phyloP scores from a whole-genome alignment of 352 stramenopile species.

The Phytophthora multivora region DNA sequence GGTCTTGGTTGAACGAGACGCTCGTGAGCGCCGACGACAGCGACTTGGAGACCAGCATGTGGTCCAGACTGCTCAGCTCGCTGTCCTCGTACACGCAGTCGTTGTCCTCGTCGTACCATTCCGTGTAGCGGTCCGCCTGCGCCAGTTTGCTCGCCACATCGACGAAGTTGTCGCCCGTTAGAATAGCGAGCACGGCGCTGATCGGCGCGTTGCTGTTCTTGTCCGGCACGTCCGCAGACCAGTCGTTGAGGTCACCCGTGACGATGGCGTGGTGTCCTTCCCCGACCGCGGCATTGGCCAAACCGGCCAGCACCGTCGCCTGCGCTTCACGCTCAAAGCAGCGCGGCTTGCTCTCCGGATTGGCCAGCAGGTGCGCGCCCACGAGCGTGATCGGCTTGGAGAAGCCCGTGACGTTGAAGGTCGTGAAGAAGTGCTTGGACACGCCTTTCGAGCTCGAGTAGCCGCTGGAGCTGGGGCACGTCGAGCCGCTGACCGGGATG shows the following conservation, averaged over 20 bases:
- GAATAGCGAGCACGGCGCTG: slow-evolving; percentile 54
- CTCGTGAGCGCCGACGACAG: slow-evolving; percentile 42
- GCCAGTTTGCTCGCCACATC: slow-evolving; percentile 46
- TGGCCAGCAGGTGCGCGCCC: slow-evolving; percentile 65
- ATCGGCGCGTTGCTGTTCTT: slow-evolving; percentile 69
- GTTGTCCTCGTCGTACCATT: slow-evolving; percentile 70
- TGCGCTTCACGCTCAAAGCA: slow-evolving; percentile 71
- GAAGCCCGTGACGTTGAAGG: slow-evolving; percentile 66
- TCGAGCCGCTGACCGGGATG: slow-evolving; percentile 59
- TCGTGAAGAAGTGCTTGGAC: slow-evolving; percentile 77
- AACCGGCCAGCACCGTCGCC: slow-evolving; percentile 50
- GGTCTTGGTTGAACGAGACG: slow-evolving; percentile 55
- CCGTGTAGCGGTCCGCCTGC: slow-evolving; percentile 52
- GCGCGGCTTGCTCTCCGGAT: slow-evolving; percentile 56
- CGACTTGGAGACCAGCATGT: slow-evolving; percentile 66
- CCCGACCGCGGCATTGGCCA: slow-evolving; percentile 47
- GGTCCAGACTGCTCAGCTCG: slow-evolving; percentile 59
- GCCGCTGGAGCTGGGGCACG: slow-evolving; percentile 46
- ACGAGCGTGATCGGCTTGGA: slow-evolving; percentile 72
- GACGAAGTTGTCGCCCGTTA: slow-evolving; percentile 48
- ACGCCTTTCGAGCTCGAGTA: slow-evolving; percentile 54
- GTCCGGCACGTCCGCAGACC: slow-evolving; percentile 49
- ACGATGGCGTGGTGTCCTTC: slow-evolving; percentile 63
- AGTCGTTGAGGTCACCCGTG: slow-evolving; percentile 77
- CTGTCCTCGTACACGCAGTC: slow-evolving; percentile 59